Evolutionary conservation across 768 basidiomycete genomes (phyloP).

Genomic region (Ramaria sp.): DNA sequence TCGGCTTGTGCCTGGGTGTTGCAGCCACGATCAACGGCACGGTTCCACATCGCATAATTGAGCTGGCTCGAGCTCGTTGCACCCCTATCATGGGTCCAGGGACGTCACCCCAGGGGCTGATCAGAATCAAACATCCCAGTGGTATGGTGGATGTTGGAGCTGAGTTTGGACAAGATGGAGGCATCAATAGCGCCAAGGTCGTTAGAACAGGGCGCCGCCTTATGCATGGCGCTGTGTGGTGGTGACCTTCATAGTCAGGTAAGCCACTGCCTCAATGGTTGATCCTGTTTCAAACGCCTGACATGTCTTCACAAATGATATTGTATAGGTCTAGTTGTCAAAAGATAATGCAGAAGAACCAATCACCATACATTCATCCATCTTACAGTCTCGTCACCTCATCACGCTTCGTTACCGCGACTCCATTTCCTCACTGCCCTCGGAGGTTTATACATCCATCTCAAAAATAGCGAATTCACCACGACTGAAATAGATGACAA

Average conservation of each 20-base stretch:
- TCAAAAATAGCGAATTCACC: constrained; percentile 6
- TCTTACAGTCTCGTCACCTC: not conserved
- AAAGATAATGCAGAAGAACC: no score
- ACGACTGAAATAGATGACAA: constrained; percentile 34
- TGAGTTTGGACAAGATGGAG: constrained; percentile 33
- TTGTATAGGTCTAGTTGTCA: no score
- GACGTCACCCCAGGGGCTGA: constrained; percentile 17
- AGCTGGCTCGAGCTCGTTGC: constrained; percentile 16
- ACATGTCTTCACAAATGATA: no score
- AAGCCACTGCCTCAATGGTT: no score
- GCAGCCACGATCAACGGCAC: constrained; percentile 46
- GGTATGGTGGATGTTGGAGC: constrained; percentile 63
- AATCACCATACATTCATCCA: not conserved
- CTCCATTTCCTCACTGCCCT: constrained; percentile 1
- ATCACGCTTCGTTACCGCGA: not conserved
- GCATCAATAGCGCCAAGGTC: constrained; percentile 48
- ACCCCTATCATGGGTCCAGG: constrained; percentile 6
- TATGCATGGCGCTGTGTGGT: constrained; percentile 64
- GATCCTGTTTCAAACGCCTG: no score
- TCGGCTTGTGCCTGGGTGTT: constrained; percentile 59
- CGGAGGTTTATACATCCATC: constrained; percentile 2
- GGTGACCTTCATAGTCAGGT: constrained; percentile 24
- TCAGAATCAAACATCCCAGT: constrained; percentile 53
- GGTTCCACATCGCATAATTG: constrained; percentile 41
- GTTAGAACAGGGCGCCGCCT: constrained; percentile 58